Conservation (phyloP, 192 early-diverging fungal genomes). For the Diversispora eburnea region DNA sequence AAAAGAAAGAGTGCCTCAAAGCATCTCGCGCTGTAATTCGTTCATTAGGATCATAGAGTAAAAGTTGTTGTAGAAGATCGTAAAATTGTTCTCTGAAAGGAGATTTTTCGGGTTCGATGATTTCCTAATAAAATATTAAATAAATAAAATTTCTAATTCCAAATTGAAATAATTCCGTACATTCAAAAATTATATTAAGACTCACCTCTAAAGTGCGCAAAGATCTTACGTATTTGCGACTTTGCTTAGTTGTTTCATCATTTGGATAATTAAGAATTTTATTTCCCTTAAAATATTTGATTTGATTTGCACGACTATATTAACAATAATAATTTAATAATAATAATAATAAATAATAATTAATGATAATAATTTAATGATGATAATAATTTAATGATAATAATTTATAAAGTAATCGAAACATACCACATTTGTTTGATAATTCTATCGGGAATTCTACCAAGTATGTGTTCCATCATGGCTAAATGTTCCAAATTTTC, state of each 20-base stretch:
- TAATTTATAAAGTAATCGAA: neutral
- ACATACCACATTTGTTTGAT: constrained; percentile 47
- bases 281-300: constrained; percentile 49
- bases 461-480: constrained; percentile 93
- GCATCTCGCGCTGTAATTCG: constrained; percentile 83
- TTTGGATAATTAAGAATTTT: constrained; percentile 53
- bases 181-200: neutral
- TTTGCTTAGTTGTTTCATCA: constrained; percentile 49
- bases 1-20: constrained; percentile 82
- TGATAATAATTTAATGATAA: constrained; percentile 5
- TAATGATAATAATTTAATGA: neutral
- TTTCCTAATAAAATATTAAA: constrained; percentile 29
- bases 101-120: constrained; percentile 45
- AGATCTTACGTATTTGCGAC: constrained; percentile 59
- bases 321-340: constrained; percentile 4
- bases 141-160: neutral
- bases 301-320: constrained; percentile 38
- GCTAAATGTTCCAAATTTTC: constrained; percentile 95
- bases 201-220: constrained; percentile 54
- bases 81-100: constrained; percentile 53
- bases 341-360: constrained; percentile 1
- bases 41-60: constrained; percentile 75
- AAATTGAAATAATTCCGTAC: neutral
- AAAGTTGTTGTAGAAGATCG: constrained; percentile 68
- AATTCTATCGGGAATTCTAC: constrained; percentile 67